These are phyloP conservation scores for Talaromyces atroroseus DNA, from an alignment of 2,329 filamentous ascomycete genomes.

Conservation along the genomic window DNA sequence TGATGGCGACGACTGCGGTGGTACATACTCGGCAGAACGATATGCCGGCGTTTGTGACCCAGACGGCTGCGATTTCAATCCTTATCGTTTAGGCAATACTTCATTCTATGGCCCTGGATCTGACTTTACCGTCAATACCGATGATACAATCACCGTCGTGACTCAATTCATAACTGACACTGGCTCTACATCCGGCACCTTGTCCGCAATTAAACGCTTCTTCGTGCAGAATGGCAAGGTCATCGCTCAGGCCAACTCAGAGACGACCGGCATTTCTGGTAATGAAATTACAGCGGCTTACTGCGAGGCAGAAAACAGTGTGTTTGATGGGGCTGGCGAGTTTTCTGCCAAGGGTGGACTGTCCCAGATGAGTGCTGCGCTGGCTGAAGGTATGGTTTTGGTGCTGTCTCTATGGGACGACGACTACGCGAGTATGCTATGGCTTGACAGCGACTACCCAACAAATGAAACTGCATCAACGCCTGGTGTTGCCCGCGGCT, in stretches of 20 bases:
- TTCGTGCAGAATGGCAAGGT: conserved; percentile 60
- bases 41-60: conserved; percentile 62
- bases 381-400: conserved; percentile 57
- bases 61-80: conserved; percentile 66
- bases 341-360: conserved; percentile 55
- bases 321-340: conserved; percentile 50
- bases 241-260: conserved; percentile 51
- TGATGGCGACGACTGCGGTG: conserved; percentile 48
- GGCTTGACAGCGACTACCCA: conserved; percentile 66
- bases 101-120: conserved; percentile 54
- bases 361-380: conserved; percentile 49
- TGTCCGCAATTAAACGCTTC: conserved; percentile 58
- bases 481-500: conserved; percentile 50
- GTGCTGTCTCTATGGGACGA: conserved; percentile 58
- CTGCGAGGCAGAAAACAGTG: conserved; percentile 53
- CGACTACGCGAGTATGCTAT: conserved; percentile 64
- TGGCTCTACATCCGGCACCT: conserved; percentile 47
- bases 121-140: conserved; percentile 55
- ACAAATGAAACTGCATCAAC: conserved; percentile 35
- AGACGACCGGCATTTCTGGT: conserved; percentile 43
- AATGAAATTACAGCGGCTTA: conserved; percentile 54
- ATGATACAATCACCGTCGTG: conserved; percentile 57
- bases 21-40: conserved; percentile 47
- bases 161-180: conserved; percentile 59
- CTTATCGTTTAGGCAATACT: conserved; percentile 59